Percentiles rank a stretch among this genome's conserved stretches.
Conservation (phyloP, 257 asterid genomes). For the Primulina eburnea region DNA sequence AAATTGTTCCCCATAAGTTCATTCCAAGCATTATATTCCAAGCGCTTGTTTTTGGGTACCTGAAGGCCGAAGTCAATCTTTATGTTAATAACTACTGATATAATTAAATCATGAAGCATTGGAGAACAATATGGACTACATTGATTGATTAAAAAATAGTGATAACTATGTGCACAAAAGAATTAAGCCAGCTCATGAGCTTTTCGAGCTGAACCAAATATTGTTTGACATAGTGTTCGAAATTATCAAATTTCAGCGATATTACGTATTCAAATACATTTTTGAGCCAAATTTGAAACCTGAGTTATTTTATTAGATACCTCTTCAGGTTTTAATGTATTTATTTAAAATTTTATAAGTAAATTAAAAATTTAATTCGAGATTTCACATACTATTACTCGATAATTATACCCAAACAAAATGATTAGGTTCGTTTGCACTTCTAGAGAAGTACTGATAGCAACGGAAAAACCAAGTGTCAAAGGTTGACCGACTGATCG, state of each 20-base stretch:
- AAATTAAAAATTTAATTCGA: no score
- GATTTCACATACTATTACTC: no score
- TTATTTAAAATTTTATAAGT: no score
- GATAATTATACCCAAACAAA: no score
- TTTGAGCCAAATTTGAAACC: not conserved
- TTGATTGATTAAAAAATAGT: no score
- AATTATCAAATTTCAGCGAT: not conserved
- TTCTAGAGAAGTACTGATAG: no score
- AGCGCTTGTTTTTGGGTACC: conserved; percentile 91
- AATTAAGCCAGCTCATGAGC: no score
- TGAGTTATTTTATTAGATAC: not conserved
- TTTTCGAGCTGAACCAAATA: not conserved
- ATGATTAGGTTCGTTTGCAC: no score
- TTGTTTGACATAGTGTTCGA: not conserved
- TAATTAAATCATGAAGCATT: not conserved
- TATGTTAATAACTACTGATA: conserved; percentile 2
- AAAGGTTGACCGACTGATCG: no score
- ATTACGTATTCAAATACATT: no score
- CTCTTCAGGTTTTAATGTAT: no score
- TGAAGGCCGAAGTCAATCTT: conserved; percentile 25
- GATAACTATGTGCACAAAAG: not conserved
- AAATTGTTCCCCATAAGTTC: conserved; percentile 97
- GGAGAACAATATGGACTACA: no score
- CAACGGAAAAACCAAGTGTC: not conserved
- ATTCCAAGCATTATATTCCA: conserved; percentile 99